phyloP scores from a whole-genome alignment of 2,329 filamentous ascomycete species.

The Neonectria neomacrospora region DNA sequence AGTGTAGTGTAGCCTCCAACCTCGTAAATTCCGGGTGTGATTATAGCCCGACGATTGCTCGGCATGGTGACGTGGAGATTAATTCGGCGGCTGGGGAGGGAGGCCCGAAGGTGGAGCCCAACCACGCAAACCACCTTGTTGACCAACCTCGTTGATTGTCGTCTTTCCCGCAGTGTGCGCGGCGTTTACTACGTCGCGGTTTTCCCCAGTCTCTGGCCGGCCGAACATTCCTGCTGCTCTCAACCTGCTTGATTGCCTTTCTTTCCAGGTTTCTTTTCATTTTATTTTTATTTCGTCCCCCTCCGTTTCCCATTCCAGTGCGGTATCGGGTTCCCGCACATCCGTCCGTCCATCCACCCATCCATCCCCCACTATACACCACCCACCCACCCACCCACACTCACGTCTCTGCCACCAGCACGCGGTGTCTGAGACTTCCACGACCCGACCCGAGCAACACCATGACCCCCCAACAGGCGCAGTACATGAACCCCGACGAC shows the following conservation, averaged over 20 bases:
- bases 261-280: no score
- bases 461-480: constrained; percentile 23
- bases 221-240: neutral
- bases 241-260: no score
- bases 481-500: constrained; percentile 28
- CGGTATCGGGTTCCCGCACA: neutral
- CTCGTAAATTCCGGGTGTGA: constrained; percentile 25
- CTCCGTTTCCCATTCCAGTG: no score
- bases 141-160: constrained; percentile 17
- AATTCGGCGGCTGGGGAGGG: constrained; percentile 20
- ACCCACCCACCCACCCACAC: no score
- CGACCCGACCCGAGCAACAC: no score
- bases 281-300: neutral
- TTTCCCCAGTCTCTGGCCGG: neutral
- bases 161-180: neutral
- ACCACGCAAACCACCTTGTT: constrained; percentile 9
- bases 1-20: constrained; percentile 22
- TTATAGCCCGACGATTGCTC: constrained; percentile 12
- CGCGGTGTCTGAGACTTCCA: constrained; percentile 1
- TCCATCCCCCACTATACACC: constrained; percentile 1
- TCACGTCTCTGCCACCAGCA: neutral
- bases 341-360: neutral
- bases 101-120: neutral
- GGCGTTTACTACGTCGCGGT: constrained; percentile 1
- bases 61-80: constrained; percentile 22